Evolutionary conservation across 495 filamentous ascomycete genomes (phyloP), one percentile per base, ranked within the genome.

Genomic region (Aspergillus mulundensis): DNA sequence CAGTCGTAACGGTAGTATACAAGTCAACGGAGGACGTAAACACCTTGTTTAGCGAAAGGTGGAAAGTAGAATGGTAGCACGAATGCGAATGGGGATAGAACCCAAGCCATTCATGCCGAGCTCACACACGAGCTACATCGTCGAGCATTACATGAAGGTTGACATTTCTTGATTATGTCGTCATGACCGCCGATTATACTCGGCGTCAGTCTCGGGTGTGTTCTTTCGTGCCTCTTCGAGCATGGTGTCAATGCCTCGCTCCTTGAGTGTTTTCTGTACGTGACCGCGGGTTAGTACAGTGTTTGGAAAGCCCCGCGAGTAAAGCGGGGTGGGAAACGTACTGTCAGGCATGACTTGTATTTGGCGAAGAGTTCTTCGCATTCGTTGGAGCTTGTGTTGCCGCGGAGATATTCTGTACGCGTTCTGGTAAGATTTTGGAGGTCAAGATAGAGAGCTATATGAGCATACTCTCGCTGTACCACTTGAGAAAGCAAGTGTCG

Each of bases 401-500:
- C 90, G 55, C 89, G 81, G 25, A 96, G 84, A 63, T 93, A 96
- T 74, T 94, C 91, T 95, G 54, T 21, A 53, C 42, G 21, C n/a
- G n/a, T n/a, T 32, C 3, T 50, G 32, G 3, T 20, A 7, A 25
- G 32, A 23, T 5, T 32, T 18, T 15, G 6, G 21, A 36, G 19
- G 8, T 44, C 34, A 15, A 30, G n/a, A 20, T 56, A 39, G 4
- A 45, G 36, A 28, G 11, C 15, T 1, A 36, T 38, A 39, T 40
- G 54, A 16, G 70, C 86, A 48, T 77, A 93, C 91, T 95, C 70
- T 96, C 91, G 64, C 90, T 95, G 70, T 96, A 96, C 91, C 91
- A 96, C 68, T 93, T 95, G 40, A 96, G 71, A 62, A 96, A 96
- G 71, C 91, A 96, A 44, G 84, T 89, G 65, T 96, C 91, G 68